Conservation (phyloP, 2,329 filamentous ascomycete genomes). For the Beauveria sp. region DNA sequence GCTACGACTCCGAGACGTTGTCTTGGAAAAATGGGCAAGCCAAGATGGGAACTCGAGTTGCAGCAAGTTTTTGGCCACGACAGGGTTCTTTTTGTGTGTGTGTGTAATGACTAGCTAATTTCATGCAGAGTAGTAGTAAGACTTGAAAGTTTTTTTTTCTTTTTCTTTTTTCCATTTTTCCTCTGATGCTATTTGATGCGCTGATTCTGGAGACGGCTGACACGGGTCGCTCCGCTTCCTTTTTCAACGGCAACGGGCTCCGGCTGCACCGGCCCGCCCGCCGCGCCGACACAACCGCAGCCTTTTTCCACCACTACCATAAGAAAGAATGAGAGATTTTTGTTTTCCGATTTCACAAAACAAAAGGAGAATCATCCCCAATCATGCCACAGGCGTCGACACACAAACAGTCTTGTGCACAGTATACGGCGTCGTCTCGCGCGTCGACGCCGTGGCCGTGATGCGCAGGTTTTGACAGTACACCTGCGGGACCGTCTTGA, state of each 20-base stretch:
- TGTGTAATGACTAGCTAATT: too few relatives aligned
- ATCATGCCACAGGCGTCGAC: background rate
- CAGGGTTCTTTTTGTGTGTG: too few relatives aligned
- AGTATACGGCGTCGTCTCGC: constrained; percentile 19
- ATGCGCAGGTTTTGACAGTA: constrained; percentile 21
- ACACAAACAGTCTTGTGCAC: constrained; percentile 22
- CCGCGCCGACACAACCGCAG: too few relatives aligned
- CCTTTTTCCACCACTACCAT: too few relatives aligned
- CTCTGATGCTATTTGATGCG: background rate
- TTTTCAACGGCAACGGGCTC: background rate
- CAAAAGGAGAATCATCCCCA: too few relatives aligned
- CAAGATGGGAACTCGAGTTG: too few relatives aligned
- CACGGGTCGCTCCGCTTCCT: background rate
- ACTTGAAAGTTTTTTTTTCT: background rate
- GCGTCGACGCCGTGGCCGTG: constrained; percentile 15
- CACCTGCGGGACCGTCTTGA: constrained; percentile 16
- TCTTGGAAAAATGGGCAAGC: background rate
- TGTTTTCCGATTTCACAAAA: too few relatives aligned
- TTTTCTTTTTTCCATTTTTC: background rate
- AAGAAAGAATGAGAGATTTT: too few relatives aligned
- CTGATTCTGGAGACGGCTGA: background rate
- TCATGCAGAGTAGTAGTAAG: too few relatives aligned
- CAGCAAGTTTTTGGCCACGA: too few relatives aligned
- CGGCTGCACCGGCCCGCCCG: too few relatives aligned
- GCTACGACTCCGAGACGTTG: background rate